phyloP scores from a whole-genome alignment of 805 yeast species.

The Citeromyces nyonsensis region DNA sequence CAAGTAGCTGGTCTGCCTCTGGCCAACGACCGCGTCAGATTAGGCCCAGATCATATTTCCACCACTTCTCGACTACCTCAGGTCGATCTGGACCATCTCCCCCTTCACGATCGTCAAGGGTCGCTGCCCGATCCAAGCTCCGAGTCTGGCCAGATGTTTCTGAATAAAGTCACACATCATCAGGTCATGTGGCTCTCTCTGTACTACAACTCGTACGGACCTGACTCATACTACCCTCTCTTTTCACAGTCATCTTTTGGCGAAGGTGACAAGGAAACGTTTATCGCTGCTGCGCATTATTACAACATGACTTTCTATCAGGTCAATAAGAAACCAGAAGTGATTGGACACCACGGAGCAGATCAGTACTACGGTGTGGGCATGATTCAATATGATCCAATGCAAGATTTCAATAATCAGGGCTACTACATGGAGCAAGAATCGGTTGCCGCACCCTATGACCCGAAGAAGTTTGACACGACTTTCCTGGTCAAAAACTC shows the following conservation, averaged over 20 bases:
- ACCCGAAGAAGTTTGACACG: conserved; percentile 6
- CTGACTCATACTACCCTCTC: conserved; percentile 39
- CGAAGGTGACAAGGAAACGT: conserved; percentile 72
- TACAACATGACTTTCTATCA: conserved; percentile 36
- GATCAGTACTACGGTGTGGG: conserved; percentile 25
- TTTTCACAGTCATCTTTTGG: conserved; percentile 49
- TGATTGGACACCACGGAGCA: conserved; percentile 24
- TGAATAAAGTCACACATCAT: conserved; percentile 42
- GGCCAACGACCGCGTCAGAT: conserved; percentile 16
- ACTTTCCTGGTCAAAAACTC: conserved; percentile 2
- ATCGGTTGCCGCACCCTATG: not conserved
- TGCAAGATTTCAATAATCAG: conserved; percentile 12
- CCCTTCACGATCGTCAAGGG: conserved; percentile 52
- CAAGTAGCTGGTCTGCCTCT: conserved; percentile 31
- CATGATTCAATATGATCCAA: conserved; percentile 34
- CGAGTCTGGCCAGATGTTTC: conserved; percentile 53
- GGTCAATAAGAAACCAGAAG: conserved; percentile 28
- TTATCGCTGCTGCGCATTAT: conserved; percentile 52
- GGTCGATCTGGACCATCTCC: conserved; percentile 8
- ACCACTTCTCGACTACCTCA: no score
- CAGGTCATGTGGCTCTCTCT: conserved; percentile 40
- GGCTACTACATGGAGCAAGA: not conserved
- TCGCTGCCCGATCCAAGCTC: conserved; percentile 56
- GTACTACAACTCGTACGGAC: conserved; percentile 55
- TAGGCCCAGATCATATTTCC: conserved; percentile 6